A percentile compares a stretch with the other conserved stretches of the same genome.
phyloP scores from a whole-genome alignment of 306 rosid genomes.

The Herpetospermum pedunculosum region DNA sequence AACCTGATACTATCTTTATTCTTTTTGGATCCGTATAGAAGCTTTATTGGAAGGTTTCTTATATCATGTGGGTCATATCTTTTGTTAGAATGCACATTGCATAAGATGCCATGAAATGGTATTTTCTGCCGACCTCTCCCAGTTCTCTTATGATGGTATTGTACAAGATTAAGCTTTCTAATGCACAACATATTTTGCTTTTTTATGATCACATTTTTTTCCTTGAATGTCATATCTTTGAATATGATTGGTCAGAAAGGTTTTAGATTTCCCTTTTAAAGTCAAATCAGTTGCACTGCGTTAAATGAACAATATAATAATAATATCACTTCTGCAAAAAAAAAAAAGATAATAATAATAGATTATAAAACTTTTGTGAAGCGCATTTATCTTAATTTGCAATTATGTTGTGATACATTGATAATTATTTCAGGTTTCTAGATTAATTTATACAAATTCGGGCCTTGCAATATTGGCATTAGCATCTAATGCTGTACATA shows the following conservation, averaged over 20 bases:
- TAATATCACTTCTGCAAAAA: no score
- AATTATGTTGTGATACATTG: conserved; percentile 12
- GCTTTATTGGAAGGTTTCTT: background rate
- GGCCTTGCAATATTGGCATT: conserved; percentile 86
- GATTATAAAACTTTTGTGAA: background rate
- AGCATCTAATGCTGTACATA: conserved; percentile 96
- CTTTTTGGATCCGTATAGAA: background rate
- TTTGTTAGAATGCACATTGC: background rate
- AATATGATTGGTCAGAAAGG: background rate
- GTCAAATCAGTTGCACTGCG: background rate
- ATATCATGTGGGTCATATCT: background rate
- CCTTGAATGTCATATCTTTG: background rate
- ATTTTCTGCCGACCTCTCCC: background rate
- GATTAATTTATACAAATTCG: conserved; percentile 90
- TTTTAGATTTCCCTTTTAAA: background rate
- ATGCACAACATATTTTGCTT: background rate
- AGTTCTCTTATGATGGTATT: background rate
- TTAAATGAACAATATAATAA: background rate
- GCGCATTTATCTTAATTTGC: conserved; percentile 4
- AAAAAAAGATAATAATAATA: background rate
- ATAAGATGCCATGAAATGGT: background rate
- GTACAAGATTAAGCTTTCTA: background rate
- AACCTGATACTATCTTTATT: background rate
- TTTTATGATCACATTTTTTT: background rate
- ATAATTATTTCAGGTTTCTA: conserved; percentile 61